Evolutionary conservation across 164 flowering plant genomes (phyloP).

Genomic region (Vitis riparia): DNA sequence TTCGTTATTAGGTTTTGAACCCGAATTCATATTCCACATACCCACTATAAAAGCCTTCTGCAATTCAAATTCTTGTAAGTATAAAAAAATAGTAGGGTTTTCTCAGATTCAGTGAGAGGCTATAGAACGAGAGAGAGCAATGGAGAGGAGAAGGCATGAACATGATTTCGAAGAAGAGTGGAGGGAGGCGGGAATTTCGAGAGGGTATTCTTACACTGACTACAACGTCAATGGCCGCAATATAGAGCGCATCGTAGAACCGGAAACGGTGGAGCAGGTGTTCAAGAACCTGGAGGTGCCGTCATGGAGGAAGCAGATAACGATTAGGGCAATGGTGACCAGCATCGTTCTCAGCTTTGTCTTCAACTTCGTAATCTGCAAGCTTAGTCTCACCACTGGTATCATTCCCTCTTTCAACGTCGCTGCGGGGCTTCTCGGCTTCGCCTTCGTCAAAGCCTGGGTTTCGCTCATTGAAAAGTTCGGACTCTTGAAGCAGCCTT

Average conservation of each 20-base stretch:
- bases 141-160: neutral
- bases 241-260: too few species aligned
- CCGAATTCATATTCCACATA: too few species aligned
- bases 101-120: too few species aligned
- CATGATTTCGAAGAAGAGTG: neutral
- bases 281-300: slow-evolving; percentile 43
- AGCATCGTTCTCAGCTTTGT: slow-evolving; percentile 41
- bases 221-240: neutral
- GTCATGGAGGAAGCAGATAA: slow-evolving; percentile 52
- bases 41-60: too few species aligned
- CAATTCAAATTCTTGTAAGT: too few species aligned
- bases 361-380: slow-evolving; percentile 61
- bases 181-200: too few species aligned
- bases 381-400: slow-evolving; percentile 70
- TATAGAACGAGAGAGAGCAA: neutral
- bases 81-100: too few species aligned
- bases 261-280: slow-evolving; percentile 22
- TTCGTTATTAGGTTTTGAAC: too few species aligned
- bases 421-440: slow-evolving; percentile 69
- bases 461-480: slow-evolving; percentile 28
- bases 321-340: slow-evolving; percentile 43
- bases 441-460: slow-evolving; percentile 46
- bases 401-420: slow-evolving; percentile 69
- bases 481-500: slow-evolving; percentile 50
- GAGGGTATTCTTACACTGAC: neutral